phyloP scores from a whole-genome alignment of 345 rosid species.

The Draba incana region DNA sequence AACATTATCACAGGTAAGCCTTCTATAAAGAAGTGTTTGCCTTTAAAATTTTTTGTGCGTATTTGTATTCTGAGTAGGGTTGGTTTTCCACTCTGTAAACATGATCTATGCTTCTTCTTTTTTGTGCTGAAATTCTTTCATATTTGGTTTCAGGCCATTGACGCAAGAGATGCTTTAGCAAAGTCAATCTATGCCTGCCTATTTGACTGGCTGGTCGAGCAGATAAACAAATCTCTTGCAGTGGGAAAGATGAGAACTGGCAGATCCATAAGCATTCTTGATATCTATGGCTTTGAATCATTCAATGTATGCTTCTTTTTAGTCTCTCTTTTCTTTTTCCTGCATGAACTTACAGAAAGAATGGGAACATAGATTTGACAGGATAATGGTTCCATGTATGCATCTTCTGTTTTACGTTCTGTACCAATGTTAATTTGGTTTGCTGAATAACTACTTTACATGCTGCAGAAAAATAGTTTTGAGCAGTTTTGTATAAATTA shows the following conservation, averaged over 20 bases:
- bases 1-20: constrained; percentile 75
- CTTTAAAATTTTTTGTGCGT: constrained; percentile 51
- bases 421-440: constrained; percentile 19
- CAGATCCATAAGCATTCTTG: constrained; percentile 97
- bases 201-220: constrained; percentile 94
- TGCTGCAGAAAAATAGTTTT: constrained; percentile 91
- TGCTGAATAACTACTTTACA: constrained; percentile 29
- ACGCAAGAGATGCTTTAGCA: constrained; percentile 90
- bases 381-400: constrained; percentile 23
- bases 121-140: constrained; percentile 2
- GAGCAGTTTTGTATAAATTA: constrained; percentile 99
- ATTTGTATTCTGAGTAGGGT: constrained; percentile 67
- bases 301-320: constrained; percentile 61
- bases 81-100: constrained; percentile 49
- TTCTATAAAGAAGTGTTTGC: constrained; percentile 48
- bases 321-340: background rate
- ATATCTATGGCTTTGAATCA: constrained; percentile 98
- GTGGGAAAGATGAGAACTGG: constrained; percentile 91
- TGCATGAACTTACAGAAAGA: constrained; percentile 17
- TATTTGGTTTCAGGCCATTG: constrained; percentile 65
- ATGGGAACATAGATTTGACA: background rate
- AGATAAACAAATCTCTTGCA: constrained; percentile 87
- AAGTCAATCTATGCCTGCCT: constrained; percentile 88
- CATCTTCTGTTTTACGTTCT: constrained; percentile 27
- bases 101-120: constrained; percentile 12